phyloP scores from a whole-genome alignment of 2,329 filamentous ascomycete genomes.

The Rachicladosporium sp. region DNA sequence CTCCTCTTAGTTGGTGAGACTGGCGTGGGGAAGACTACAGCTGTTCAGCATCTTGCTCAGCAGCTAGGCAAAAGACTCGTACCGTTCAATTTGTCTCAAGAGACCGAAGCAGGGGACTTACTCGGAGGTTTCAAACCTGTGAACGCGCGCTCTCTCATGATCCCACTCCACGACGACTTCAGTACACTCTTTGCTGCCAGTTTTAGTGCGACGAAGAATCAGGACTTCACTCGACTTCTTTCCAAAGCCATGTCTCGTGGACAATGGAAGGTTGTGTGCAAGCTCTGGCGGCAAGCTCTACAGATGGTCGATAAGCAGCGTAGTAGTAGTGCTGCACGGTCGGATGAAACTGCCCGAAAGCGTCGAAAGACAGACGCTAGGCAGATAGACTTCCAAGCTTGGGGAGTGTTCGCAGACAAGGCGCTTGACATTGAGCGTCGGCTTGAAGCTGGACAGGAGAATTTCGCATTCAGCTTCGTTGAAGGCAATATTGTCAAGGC shows the following conservation, averaged over 20 bases:
- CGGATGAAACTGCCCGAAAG: conserved; percentile 54
- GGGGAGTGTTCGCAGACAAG: conserved; percentile 66
- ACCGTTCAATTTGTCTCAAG: conserved; percentile 91
- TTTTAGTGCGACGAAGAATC: conserved; percentile 79
- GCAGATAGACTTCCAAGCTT: conserved; percentile 45
- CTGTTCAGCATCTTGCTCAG: conserved; percentile 82
- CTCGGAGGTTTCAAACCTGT: conserved; percentile 94
- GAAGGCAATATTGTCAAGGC: conserved; percentile 95
- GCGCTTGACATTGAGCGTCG: conserved; percentile 72
- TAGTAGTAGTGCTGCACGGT: conserved; percentile 36
- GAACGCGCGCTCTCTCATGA: conserved; percentile 72
- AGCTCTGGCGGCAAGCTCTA: conserved; percentile 78
- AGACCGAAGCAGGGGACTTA: conserved; percentile 93
- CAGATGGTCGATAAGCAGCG: conserved; percentile 61
- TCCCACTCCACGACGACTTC: conserved; percentile 88
- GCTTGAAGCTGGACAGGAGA: conserved; percentile 56
- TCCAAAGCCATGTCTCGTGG: conserved; percentile 66
- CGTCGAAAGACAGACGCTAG: conserved; percentile 51
- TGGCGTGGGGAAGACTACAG: conserved; percentile 94
- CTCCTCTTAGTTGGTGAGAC: conserved; percentile 95
- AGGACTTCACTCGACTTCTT: conserved; percentile 71
- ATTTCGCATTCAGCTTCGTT: conserved; percentile 87
- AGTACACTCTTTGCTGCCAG: conserved; percentile 78
- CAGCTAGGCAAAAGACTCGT: conserved; percentile 75
- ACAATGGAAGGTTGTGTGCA: conserved; percentile 78